Conservation (phyloP, 1,284 basidiomycete species). For the Volvariella surrecta region DNA sequence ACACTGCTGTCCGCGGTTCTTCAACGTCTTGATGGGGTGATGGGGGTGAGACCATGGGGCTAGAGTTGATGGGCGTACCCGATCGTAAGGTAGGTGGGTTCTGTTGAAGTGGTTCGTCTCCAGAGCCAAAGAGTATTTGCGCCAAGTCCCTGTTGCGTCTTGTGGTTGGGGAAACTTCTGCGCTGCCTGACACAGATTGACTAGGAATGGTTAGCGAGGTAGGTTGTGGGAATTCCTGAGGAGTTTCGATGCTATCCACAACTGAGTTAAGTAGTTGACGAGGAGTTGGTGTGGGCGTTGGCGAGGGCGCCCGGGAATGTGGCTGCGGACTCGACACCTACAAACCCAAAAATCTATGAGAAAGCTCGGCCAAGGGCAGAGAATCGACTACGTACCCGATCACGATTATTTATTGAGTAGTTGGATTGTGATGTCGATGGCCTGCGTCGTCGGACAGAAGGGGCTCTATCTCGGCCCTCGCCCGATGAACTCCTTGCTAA, state of each 20-base stretch:
- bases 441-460: conserved; percentile 55
- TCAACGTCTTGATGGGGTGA: not conserved
- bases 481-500: conserved; percentile 44
- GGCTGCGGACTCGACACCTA: conserved; percentile 55
- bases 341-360: conserved; percentile 9
- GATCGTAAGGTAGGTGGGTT: too few relatives aligned
- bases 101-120: conserved; percentile 1
- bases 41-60: not conserved
- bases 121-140: conserved; percentile 27
- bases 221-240: conserved; percentile 17
- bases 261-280: conserved; percentile 58
- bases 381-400: conserved; percentile 33
- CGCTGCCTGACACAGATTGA: conserved; percentile 18
- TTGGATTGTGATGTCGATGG: conserved; percentile 77
- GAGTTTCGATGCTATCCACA: conserved; percentile 54
- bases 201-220: conserved; percentile 17
- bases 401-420: conserved; percentile 48
- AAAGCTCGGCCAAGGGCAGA: conserved; percentile 5
- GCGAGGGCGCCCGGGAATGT: conserved; percentile 19
- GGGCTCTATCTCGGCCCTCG: conserved; percentile 47
- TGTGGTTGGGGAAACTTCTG: conserved; percentile 38
- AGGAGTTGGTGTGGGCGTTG: conserved; percentile 18
- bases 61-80: too few relatives aligned
- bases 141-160: conserved; percentile 64
- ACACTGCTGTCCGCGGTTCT: conserved; percentile 10